Evolutionary conservation across 306 rosid species (phyloP), one percentile per base, ranked within the genome.

Genomic region (Arachis hypogaea): DNA sequence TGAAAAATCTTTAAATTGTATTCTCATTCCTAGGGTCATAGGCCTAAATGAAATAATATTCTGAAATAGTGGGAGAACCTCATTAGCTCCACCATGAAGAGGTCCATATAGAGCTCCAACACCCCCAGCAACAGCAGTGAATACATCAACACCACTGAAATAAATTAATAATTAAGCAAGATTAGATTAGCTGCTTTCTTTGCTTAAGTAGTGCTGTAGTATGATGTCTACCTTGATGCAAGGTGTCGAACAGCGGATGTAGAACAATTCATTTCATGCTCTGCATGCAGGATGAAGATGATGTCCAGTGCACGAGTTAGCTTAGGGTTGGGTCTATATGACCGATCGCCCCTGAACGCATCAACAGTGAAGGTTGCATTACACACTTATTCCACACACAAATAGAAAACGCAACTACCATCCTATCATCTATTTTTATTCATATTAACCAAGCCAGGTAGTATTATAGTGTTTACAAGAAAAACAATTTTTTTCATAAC

Each of bases 71-170:
- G 5, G 11, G 51, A 10, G 51, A 78, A 93, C 98, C 98, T 89
- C 97, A 86, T 93, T 93, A 12, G 98, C 98, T 69, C 96, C 98
- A 77, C 98, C 98, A 63, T 91, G 98, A 82, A 93, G 98, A 41
- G 98, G 97, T 61, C 97, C 98, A 82, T 90, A 90, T 28, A 93
- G 78, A 50, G 98, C 98, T 71, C 98, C 98, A 16, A 91, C 86
- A 73, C 86, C 98, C 67, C 98, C 97, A 62, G 96, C 81, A 83
- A 93, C 87, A 71, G 98, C 97, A 75, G 97, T 90, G 73, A 81
- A 93, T 44, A 93, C 93, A 85, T 93, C 98, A 70, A 93, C 98
- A 18, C 98, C 97, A 50, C 97, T 93, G 78, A 80, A 65, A 73
- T 43, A 63, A 63, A 7, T 61, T 42, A 67, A 46, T 36, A 36